These are phyloP conservation scores for Ormosia semicastrata DNA, from an alignment of 306 rosid genomes.

Conservation along the genomic window DNA sequence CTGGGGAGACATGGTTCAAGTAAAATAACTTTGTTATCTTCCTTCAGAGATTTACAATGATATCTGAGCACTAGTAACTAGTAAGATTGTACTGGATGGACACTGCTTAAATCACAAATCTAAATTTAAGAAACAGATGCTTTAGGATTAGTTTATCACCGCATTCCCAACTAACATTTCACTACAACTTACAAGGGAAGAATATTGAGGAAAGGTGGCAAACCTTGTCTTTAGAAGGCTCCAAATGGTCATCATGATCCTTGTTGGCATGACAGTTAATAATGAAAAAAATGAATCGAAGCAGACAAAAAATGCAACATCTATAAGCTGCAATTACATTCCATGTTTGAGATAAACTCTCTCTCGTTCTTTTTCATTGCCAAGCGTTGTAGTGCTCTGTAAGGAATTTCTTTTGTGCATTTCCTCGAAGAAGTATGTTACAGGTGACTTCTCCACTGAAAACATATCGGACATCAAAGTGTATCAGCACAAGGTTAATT, in stretches of 20 bases:
- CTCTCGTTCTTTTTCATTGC: conserved; percentile 91
- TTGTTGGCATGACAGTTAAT: conserved; percentile 92
- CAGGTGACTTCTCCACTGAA: conserved; percentile 69
- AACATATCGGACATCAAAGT: conserved; percentile 50
- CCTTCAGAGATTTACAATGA: neutral
- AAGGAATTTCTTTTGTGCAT: conserved; percentile 81
- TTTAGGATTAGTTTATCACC: conserved; percentile 5
- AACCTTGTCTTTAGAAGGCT: conserved; percentile 77
- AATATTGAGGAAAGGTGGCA: conserved; percentile 31
- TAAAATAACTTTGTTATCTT: neutral
- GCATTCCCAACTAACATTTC: conserved; percentile 20
- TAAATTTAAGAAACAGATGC: conserved; percentile 19
- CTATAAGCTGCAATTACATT: conserved; percentile 82
- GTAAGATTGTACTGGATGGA: conserved; percentile 15
- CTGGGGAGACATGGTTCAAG: conserved; percentile 5
- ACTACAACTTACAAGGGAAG: neutral
- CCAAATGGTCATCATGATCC: conserved; percentile 75
- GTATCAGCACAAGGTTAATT: conserved; percentile 13
- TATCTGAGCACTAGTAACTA: neutral
- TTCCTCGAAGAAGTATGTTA: conserved; percentile 78
- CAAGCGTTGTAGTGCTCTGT: conserved; percentile 78
- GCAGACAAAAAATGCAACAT: conserved; percentile 96
- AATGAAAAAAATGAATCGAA: conserved; percentile 93
- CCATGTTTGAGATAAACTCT: conserved; percentile 59
- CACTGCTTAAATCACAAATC: conserved; percentile 7